Evolutionary conservation across 164 flowering plant species (phyloP), one percentile per base, ranked within the genome.

Genomic region (Vitis cinerea): DNA sequence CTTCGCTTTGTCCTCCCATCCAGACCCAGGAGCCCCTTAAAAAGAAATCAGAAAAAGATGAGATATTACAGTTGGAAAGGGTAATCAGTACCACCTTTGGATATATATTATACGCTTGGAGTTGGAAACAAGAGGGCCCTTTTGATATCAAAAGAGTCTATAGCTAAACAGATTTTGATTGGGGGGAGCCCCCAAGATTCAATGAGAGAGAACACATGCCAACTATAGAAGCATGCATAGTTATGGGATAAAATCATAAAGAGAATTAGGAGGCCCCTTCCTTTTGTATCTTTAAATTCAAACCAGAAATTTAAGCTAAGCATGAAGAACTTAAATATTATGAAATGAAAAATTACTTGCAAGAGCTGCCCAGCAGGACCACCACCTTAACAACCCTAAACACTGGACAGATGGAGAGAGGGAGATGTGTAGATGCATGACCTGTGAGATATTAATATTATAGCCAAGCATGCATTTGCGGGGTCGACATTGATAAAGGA

Each of bases 221-320:
- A 75, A 65, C 78, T 75, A 76, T 62, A 77, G 75, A 74, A 60
- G 68, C 79, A 72, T 72, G 49, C 27, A 66, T 64, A 16, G 27
- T 56, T 75, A 61, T 17, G 1, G 68, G 47, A 60, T 58, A 37
- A 60, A 68, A 65, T 50, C 13, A 59, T 63, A 64, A 70, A 71
- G 11, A 48, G 53, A 65, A 64, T 50, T 57, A 71, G 65, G 19
- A 50, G 71, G 77, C 13, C 78, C 80, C 65, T 64, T 67, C 44
- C 55, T 65, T 68, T 60, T 54, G 69, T 55, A 9, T 47, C 86
- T 81, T 81, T 82, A 80, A 70, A 70, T 77, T 69, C 62, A 76
- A 68, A 69, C 88, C 90, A 85, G 62, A 65, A 69, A 27, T 66
- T 82, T 53, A 71, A 71, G 86, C 75, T 73, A 76, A 72, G 68